Evolutionary conservation across 2,329 filamentous ascomycete genomes (phyloP), one percentile per base, ranked within the genome.

Genomic region (Phaeosphaeriaceae sp.): DNA sequence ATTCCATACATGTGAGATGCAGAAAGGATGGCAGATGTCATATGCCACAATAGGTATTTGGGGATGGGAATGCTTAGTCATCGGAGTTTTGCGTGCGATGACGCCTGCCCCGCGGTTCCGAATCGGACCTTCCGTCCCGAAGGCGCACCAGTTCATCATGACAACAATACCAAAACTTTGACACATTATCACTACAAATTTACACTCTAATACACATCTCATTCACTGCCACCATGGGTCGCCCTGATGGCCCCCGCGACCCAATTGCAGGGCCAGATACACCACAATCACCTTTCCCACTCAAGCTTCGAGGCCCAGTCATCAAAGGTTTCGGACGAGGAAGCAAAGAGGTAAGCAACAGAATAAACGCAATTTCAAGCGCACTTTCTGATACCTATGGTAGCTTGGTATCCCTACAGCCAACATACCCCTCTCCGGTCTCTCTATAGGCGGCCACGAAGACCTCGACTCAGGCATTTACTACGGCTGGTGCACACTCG

Each of bases 361-460:
- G 8, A 11, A 34, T n/a, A 15, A 30, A 16, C 35, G 17, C 30
- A 29, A 90, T 12, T 17, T 54, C 77, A 46, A 1, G 17, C 4
- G 15, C 29, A 34, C 12, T 34, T 26, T 15, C 20, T 37, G 18
- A 40, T 9, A 23, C 23, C 12, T 42, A 12, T 13, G 40, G 11
- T 56, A 95, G 87, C 89, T 97, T 70, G 93, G 93, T 63, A 97
- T 97, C 71, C 94, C 94, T 2, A 97, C 94, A 1, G 94, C 94
- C 70, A 99, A 97, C 79, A 87, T 88, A 66, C 86, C 86, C 7
- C 76, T 87, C 51, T 79, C 81, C 12, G 83, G 83, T 21, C 85
- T 97, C 36, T 86, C 86, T 63, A 87, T 93, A 42, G 87, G 88
- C 73, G 80, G 81, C 45, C 66, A 84, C 64, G 73, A 80, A 6